Conservation (phyloP, 139 green algal species). For the Chlamydomonas eustigma region DNA sequence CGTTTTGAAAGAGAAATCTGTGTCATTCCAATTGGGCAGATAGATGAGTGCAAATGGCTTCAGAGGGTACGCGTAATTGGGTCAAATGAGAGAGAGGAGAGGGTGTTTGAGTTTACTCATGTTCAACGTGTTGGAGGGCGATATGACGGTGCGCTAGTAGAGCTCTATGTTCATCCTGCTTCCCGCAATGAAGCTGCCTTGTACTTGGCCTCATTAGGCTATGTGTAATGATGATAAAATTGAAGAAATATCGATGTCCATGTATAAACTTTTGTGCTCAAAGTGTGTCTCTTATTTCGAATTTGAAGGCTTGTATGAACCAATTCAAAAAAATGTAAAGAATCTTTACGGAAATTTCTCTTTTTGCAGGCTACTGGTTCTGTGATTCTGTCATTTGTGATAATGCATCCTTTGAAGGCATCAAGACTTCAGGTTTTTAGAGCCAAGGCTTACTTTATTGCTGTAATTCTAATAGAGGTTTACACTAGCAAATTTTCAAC, state of each 20-base stretch:
- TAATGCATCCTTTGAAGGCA: neutral
- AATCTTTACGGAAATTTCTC: neutral
- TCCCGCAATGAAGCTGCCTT: neutral
- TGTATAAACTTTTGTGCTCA: neutral
- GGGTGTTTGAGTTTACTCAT: constrained; percentile 37
- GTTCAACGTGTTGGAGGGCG: constrained; percentile 43
- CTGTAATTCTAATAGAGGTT: too few species aligned
- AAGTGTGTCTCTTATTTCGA: neutral
- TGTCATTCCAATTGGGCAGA: too few species aligned
- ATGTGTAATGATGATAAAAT: too few species aligned
- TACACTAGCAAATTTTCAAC: too few species aligned
- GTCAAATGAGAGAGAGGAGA: constrained; percentile 30
- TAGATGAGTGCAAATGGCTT: constrained; percentile 40
- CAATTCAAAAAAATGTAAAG: neutral
- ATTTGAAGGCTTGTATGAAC: neutral
- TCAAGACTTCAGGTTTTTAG: too few species aligned
- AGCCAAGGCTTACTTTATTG: too few species aligned
- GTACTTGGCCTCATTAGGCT: too few species aligned
- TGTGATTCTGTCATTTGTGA: neutral
- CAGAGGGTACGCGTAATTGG: constrained; percentile 41
- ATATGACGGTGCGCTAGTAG: constrained; percentile 37
- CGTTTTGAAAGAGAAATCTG: too few species aligned
- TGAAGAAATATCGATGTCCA: neutral
- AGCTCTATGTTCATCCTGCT: neutral
- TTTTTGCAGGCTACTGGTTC: neutral